Evolutionary conservation across 2,329 filamentous ascomycete genomes (phyloP), one percentile per base, ranked within the genome.

Genomic region (Fusarium xyrophilum): DNA sequence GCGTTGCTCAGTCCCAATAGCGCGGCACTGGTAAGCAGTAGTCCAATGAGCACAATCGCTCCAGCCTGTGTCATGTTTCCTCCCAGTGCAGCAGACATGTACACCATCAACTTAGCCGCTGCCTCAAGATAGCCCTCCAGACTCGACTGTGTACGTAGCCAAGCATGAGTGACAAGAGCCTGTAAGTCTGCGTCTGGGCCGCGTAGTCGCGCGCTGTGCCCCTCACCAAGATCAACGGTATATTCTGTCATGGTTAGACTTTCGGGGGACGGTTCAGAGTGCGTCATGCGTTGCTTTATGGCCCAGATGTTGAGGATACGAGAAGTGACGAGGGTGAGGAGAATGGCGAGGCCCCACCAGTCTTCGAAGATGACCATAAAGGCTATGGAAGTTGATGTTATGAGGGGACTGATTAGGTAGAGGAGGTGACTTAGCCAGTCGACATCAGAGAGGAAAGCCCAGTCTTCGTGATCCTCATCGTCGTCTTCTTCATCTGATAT

Each of bases 141-240:
- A 28, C 79, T 76, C 0, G 83, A 86, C 74, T 84, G 82, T 39
- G 82, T 78, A 14, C 82, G 79, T 46, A 90, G 75, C 87, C 87
- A 90, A 30, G 81, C 72, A 6, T 85, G 83, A 6, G 84, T 83
- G 2, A 87, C 89, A 40, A 89, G 81, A 32, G 87, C 86, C 59
- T 86, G 86, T 10, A 90, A 79, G 71, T 89, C 88, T 33, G 84
- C 80, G 11, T 84, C 79, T 7, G 79, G 73, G 7, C 88, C 88
- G 30, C 82, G 81, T 42, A 90, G 79, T 15, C 84, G 78, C 2
- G 89, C 80, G 69, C 81, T 82, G 1, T 83, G 79, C 42, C 84
- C 84, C 27, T 82, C 79, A 23, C 82, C 83, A 7, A 89, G 79
- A 30, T 87, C 81, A 27, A 89, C 78, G 5, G 84, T 76, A 53